These are phyloP conservation scores for Talaromyces adpressus DNA, from an alignment of 495 filamentous ascomycete species.

Conservation along the genomic window DNA sequence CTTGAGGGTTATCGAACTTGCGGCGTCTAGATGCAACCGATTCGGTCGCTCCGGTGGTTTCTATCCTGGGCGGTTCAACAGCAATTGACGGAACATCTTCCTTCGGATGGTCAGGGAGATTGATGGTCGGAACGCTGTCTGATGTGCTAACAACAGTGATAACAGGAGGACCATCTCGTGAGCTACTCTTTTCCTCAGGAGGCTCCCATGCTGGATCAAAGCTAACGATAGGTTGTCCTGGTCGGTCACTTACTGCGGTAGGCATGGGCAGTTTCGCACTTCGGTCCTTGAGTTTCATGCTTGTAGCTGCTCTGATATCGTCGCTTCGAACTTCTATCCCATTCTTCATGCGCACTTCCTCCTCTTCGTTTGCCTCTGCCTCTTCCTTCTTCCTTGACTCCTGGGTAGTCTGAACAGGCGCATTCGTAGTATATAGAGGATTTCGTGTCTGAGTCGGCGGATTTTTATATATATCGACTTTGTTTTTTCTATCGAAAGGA, in stretches of 20 bases:
- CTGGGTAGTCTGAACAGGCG: slow-evolving; percentile 25
- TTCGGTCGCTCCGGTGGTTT: neutral
- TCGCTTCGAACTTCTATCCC: slow-evolving; percentile 76
- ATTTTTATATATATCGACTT: slow-evolving; percentile 70
- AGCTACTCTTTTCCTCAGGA: slow-evolving; percentile 20
- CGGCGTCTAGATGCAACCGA: neutral
- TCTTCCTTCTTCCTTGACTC: slow-evolving; percentile 6
- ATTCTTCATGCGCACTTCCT: slow-evolving; percentile 49
- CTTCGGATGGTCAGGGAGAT: slow-evolving; percentile 41
- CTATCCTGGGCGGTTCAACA: neutral
- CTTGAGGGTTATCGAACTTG: slow-evolving; percentile 11
- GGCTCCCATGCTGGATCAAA: slow-evolving; percentile 79
- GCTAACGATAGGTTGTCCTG: slow-evolving; percentile 87
- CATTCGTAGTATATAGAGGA: slow-evolving; percentile 63
- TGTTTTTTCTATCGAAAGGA: slow-evolving; percentile 47
- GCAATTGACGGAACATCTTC: slow-evolving; percentile 7
- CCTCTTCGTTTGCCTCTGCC: neutral
- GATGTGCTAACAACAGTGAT: slow-evolving; percentile 49
- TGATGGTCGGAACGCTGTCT: slow-evolving; percentile 52
- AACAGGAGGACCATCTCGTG: slow-evolving; percentile 23
- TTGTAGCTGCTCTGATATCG: slow-evolving; percentile 85
- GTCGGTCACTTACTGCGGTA: slow-evolving; percentile 75
- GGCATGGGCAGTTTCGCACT: slow-evolving; percentile 80
- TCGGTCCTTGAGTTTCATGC: slow-evolving; percentile 75
- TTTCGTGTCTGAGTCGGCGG: slow-evolving; percentile 69